Percentiles rank a stretch among this genome's conserved stretches.
phyloP scores from a whole-genome alignment of 2,329 filamentous ascomycete species.

The Fusarium chuoi region DNA sequence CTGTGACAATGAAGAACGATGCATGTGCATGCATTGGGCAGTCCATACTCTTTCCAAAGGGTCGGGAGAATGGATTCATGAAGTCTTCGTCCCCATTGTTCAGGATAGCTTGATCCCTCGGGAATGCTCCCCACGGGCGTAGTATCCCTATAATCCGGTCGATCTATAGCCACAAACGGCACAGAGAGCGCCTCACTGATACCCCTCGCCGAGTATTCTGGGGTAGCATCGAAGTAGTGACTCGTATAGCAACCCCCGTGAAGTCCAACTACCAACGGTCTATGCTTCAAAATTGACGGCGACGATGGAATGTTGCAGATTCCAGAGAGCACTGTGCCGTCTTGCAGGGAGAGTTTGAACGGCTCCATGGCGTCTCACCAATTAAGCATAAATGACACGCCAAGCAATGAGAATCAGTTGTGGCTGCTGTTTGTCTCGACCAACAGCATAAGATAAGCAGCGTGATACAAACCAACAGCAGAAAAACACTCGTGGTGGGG shows the following conservation, averaged over 20 bases:
- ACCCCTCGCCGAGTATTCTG: slow-evolving; percentile 19
- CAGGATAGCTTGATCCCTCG: slow-evolving; percentile 28
- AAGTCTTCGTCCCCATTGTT: slow-evolving; percentile 29
- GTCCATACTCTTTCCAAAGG: slow-evolving; percentile 30
- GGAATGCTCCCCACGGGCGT: slow-evolving; percentile 24
- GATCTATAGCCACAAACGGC: slow-evolving; percentile 38
- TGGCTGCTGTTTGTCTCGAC: background rate
- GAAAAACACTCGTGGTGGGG: background rate
- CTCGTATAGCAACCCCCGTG: slow-evolving; percentile 37
- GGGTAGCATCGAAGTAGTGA: slow-evolving; percentile 35
- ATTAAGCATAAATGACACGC: background rate
- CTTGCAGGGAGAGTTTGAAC: slow-evolving; percentile 21
- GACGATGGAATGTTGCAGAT: slow-evolving; percentile 27
- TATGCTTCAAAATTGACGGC: slow-evolving; percentile 6
- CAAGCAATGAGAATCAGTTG: background rate
- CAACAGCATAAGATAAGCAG: background rate
- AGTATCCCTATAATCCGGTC: slow-evolving; percentile 30
- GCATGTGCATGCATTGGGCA: slow-evolving; percentile 26
- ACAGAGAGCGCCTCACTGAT: slow-evolving; percentile 27
- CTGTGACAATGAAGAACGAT: slow-evolving; percentile 34
- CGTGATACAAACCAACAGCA: background rate
- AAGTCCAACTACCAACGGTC: slow-evolving; percentile 33
- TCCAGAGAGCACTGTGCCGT: slow-evolving; percentile 22
- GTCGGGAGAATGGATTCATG: slow-evolving; percentile 30
- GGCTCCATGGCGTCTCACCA: slow-evolving; percentile 15